A percentile compares a stretch with the other conserved stretches of the same genome.
Evolutionary conservation across 2,329 filamentous ascomycete genomes (phyloP).

Genomic region (Trichoderma sp.): DNA sequence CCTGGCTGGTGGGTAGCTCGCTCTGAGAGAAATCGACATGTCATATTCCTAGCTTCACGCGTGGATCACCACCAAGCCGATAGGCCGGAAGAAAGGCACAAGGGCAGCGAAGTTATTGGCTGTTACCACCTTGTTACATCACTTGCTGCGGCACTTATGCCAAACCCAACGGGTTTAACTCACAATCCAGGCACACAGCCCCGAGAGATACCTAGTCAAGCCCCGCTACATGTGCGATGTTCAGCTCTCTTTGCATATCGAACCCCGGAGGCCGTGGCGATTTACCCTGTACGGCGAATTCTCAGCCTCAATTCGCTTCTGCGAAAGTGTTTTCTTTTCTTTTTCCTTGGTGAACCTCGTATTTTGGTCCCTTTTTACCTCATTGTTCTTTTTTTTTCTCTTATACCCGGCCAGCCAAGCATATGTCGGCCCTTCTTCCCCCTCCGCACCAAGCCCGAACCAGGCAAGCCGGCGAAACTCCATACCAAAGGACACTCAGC

Average conservation of each 20-base stretch:
- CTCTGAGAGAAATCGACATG: neutral
- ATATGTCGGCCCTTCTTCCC: neutral
- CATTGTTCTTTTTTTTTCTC: neutral
- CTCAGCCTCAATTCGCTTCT: neutral
- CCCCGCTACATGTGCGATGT: neutral
- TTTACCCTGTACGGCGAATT: neutral
- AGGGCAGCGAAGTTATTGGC: neutral
- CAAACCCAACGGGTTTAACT: neutral
- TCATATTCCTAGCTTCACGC: constrained; percentile 3
- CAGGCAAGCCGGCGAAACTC: neutral
- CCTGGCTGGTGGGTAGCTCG: neutral
- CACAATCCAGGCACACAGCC: neutral
- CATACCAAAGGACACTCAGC: neutral
- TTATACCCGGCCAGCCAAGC: neutral
- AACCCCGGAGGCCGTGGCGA: neutral
- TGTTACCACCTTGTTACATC: neutral
- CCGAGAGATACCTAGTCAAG: neutral
- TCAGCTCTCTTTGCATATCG: neutral
- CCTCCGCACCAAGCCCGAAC: neutral
- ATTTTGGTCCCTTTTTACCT: neutral
- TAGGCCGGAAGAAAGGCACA: neutral
- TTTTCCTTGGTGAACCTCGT: neutral
- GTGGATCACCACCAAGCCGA: constrained; percentile 9
- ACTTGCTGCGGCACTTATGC: neutral
- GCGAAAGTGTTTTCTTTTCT: neutral